A percentile compares a stretch with the other conserved stretches of the same genome.
phyloP scores from a whole-genome alignment of 257 asterid species.

The Ligustrum vulgare region DNA sequence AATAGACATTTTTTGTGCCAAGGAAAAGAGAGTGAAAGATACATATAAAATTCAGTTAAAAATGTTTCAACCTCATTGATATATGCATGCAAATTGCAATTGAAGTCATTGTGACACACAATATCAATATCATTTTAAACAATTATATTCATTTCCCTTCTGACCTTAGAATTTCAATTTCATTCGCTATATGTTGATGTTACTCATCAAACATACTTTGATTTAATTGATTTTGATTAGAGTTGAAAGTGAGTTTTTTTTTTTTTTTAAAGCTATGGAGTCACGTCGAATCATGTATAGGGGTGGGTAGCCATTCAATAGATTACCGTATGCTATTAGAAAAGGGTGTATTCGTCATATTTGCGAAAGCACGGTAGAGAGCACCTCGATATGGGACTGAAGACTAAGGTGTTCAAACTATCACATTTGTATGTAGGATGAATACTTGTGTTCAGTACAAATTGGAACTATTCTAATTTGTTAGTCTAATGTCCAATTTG shows the following conservation, averaged over 20 bases:
- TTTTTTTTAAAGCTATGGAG: too few species aligned
- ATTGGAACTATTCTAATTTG: too few species aligned
- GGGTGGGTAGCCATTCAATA: background rate
- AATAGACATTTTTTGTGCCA: conserved; percentile 8
- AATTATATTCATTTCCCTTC: background rate
- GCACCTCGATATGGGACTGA: too few species aligned
- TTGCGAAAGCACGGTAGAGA: too few species aligned
- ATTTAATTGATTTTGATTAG: background rate
- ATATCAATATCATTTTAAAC: conserved; percentile 11
- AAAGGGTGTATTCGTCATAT: background rate
- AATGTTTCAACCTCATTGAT: conserved; percentile 9
- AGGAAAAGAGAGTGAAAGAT: conserved; percentile 19
- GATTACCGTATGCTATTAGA: background rate
- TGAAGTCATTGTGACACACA: background rate
- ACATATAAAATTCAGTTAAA: conserved; percentile 9
- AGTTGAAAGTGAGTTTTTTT: too few species aligned
- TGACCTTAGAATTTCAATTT: background rate
- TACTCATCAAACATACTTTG: background rate
- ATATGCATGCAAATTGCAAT: conserved; percentile 12
- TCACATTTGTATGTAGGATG: too few species aligned
- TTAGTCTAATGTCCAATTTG: too few species aligned
- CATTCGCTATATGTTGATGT: background rate
- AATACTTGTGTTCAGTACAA: too few species aligned
- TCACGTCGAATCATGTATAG: background rate
- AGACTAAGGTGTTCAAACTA: too few species aligned